Evolutionary conservation across 805 yeast species (phyloP), one percentile per base, ranked within the genome.

Genomic region (Peterozyma xylosa): DNA sequence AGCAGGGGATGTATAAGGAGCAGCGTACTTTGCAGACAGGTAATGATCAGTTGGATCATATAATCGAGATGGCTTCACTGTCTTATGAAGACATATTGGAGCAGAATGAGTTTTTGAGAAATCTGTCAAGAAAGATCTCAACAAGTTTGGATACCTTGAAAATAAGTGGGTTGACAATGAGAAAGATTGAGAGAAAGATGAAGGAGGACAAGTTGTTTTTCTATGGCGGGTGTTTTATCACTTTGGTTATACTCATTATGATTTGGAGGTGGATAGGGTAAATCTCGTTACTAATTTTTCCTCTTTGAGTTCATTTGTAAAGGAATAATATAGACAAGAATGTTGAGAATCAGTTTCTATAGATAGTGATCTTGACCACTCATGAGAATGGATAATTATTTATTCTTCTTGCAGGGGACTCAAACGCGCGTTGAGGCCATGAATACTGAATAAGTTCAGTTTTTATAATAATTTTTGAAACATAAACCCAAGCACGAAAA

Each of bases 121-220:
- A 69, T 46, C 71, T 91, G 30, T 87, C 83, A 50, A 63, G 70
- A 37, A 76, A 72, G 50, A 71, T 93, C 66, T 76, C 80, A 38
- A 73, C 78, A 42, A 75, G 86, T 21, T 77, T 93, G 49, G 71
- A 76, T 39, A 88, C 96, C 1, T 70, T 93, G 47, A 97, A 97
- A 5, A 84, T 93, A 1, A 85, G 96, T 32, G 81, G 79, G 49
- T 83, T 83, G 13, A 91, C 98, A 1, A 88, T 93, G 39, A 70
- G 84, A 45, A 71, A 74, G 43, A 82, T 91, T 30, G 93, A 89
- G 62, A 76, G 79, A 52, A 74, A 96, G 44, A 91, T 95, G 10
- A 77, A 75, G 52, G 83, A 87, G 58, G 98, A 91, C 60, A 89
- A 89, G 58, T 75, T 87, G 71, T 66, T 93, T 30, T 93, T 93